Base-by-base conservation (phyloP, 805 yeast genomes). In the Suhomyces emberorum region DNA sequence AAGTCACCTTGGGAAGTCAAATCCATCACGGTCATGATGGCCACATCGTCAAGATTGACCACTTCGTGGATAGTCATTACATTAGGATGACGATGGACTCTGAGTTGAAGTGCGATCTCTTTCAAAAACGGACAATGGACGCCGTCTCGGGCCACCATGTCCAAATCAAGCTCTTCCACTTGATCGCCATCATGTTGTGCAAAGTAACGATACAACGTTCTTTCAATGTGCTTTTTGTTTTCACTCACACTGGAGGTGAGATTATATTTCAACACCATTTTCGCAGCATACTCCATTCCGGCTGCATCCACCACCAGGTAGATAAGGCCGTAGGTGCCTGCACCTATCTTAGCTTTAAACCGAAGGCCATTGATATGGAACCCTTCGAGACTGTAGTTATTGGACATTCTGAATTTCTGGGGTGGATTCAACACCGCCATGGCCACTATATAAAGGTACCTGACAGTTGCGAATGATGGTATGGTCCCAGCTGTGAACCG, bases 251-350 rank as follows among this genome's bases (percentile, higher is more conserved):
- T 65, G 25, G 61, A 51, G 10, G 51, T 46, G 20, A 27, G 35
- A 27, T 29, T 30, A n/a, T 67, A 64, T 45, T 81, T 80, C 28
- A 81, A 63, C 3, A 84, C 69, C 35, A 83, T 78, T 55, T 88
- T 88, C 42, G 88, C 76, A 2, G 96, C 96, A 48, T 68, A 60
- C 32, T 66, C 59, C 12, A 72, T 69, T 0, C 82, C 71, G 28
- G 47, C 51, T 15, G 69, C 45, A 52, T 87, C 83, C 40, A 71
- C 59, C 3, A 86, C 88, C 12, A 76, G 68, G 63, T 83, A 86
- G 6, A 88, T 91, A 21, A 83, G 68, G 4, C 95, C 95, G 51
- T 81, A 88, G 15, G 95, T 88, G 18, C 96, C 96, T 0, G 91
- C 75, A 6, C 96, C 95, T 8, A 83, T 72, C 46, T 76, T 72